phyloP scores from a whole-genome alignment of 768 basidiomycete genomes.

The Trametes maxima region DNA sequence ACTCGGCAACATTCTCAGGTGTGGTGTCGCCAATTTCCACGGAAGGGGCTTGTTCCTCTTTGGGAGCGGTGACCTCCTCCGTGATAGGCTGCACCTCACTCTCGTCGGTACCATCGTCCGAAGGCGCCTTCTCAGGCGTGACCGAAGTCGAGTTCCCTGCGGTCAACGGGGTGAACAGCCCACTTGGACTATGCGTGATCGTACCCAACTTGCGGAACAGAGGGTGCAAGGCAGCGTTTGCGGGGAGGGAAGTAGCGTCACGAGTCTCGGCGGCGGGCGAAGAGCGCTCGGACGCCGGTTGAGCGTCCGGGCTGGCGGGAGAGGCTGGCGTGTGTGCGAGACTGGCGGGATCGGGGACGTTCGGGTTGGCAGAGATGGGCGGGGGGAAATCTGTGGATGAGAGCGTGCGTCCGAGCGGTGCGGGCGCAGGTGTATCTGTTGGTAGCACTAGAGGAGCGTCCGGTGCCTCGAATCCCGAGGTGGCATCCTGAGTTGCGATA shows the following conservation, averaged over 20 bases:
- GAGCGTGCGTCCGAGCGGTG: conserved; percentile 1
- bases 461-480: neutral
- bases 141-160: conserved; percentile 42
- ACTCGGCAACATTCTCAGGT: neutral
- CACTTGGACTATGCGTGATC: conserved; percentile 27
- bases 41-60: neutral
- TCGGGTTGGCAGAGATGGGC: conserved; percentile 45
- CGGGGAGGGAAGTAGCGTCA: neutral
- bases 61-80: neutral
- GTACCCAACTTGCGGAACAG: conserved; percentile 9
- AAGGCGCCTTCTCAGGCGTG: conserved; percentile 22
- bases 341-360: conserved; percentile 42
- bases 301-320: conserved; percentile 11
- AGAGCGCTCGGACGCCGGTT: neutral
- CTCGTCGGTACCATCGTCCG: neutral
- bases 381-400: conserved; percentile 33
- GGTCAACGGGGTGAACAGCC: conserved; percentile 44
- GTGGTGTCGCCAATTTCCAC: neutral
- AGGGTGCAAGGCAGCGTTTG: conserved; percentile 2
- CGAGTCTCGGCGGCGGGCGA: neutral
- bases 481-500: neutral
- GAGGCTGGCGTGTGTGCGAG: conserved; percentile 20
- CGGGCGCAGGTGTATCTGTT: neutral
- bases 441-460: neutral
- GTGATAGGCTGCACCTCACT: no score